Evolutionary conservation across 768 basidiomycete species (phyloP).

Genomic region (Pleurotus citrinopileatus): DNA sequence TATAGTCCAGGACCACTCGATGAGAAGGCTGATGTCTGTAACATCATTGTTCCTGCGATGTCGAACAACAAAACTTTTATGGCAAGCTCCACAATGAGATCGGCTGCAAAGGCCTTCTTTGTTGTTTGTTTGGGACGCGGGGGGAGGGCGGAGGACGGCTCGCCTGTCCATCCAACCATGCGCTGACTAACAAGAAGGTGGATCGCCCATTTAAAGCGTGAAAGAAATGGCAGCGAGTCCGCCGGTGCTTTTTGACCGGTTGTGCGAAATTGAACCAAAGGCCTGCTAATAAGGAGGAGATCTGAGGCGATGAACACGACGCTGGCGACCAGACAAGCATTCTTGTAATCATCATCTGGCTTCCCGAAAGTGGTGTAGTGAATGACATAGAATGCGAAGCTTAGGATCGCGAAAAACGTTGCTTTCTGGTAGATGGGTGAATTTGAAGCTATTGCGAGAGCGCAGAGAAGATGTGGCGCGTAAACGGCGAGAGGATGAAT

Average conservation of each 20-base stretch:
- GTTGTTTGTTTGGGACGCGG: background rate
- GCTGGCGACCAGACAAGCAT: background rate
- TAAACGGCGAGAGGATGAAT: background rate
- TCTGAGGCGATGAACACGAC: background rate
- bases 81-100: background rate
- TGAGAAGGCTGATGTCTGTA: background rate
- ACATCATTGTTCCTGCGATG: background rate
- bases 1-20: background rate
- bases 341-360: background rate
- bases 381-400: background rate
- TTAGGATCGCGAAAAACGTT: background rate
- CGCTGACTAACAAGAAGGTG: background rate
- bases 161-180: background rate
- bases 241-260: background rate
- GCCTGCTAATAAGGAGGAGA: background rate
- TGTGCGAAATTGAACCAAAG: background rate
- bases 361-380: background rate
- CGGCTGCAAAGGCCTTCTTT: background rate
- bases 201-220: background rate
- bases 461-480: background rate
- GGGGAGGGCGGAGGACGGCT: background rate
- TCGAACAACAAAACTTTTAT: background rate
- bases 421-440: background rate
- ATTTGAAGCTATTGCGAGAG: background rate
- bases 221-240: background rate